Evolutionary conservation across 2,329 filamentous ascomycete genomes (phyloP), one percentile per base, ranked within the genome.

Genomic region (Cercospora berteroae): DNA sequence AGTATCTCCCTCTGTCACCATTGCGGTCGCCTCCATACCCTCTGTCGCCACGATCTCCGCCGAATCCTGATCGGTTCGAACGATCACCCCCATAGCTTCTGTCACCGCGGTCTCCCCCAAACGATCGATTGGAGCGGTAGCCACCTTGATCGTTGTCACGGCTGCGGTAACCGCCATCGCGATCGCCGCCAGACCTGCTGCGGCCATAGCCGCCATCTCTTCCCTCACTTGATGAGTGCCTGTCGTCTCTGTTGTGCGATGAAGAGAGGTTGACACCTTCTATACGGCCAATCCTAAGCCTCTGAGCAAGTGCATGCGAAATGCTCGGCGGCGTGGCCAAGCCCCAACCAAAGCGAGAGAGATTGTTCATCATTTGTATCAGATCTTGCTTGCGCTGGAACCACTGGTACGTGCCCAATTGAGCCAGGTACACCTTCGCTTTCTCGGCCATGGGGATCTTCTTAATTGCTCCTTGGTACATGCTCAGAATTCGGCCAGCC

Each of bases 321-420:
- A 86, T 70, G 2, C 68, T 67, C 1, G 88, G 88, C 6, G 84
- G 81, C 57, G 83, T 67, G 0, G 76, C 62, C 81, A 85, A 82
- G 48, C 86, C 86, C 82, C 86, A 86, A 20, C 82, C 85, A 16
- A 80, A 74, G 20, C 75, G 73, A 57, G 81, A 79, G 81, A 87
- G 85, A n/a, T 80, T 75, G 75, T 89, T 89, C 69, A 89, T 77
- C 20, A 83, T 80, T 3, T 82, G 73, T 18, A 88, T 79, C 7
- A 85, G 71, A 1, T 76, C 74, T 13, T 78, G 74, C 39, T 77
- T 75, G 59, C 78, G 75, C 39, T 61, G 57, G 60, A 79, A 75
- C 75, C 82, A 80, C 39, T 80, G 77, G 71, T 80, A 84, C 52
- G 80, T 81, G 63, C 88, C 87, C 52, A 91, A 83, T 56, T 87